These are phyloP conservation scores for Podaxis sp. DNA, from an alignment of 768 basidiomycete species.

Conservation along the genomic window DNA sequence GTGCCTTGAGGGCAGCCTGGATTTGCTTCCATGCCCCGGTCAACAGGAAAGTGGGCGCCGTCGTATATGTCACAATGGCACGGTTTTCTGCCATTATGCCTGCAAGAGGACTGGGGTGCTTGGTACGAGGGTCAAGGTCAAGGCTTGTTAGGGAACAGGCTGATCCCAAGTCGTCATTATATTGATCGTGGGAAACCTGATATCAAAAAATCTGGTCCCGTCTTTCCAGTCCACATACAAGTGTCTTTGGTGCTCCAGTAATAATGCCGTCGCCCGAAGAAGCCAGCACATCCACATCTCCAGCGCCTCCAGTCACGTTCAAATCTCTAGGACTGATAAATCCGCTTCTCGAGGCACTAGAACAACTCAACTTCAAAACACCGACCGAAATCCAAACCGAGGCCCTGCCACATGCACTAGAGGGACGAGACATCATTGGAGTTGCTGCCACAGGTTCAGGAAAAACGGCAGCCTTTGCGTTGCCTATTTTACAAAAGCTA, in stretches of 20 bases:
- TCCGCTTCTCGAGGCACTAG: slow-evolving; percentile 83
- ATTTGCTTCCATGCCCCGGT: slow-evolving; percentile 77
- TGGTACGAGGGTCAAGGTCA: neutral
- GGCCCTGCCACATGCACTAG: slow-evolving; percentile 81
- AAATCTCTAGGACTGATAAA: slow-evolving; percentile 84
- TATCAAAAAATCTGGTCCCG: slow-evolving; percentile 16
- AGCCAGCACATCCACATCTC: slow-evolving; percentile 40
- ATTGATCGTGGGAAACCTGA: slow-evolving; percentile 15
- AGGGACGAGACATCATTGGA: slow-evolving; percentile 95
- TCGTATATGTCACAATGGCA: slow-evolving; percentile 68
- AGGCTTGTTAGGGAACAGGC: neutral
- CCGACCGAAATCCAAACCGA: slow-evolving; percentile 92
- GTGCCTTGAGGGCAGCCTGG: slow-evolving; percentile 58
- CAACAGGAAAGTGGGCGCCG: slow-evolving; percentile 58
- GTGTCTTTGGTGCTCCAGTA: slow-evolving; percentile 5
- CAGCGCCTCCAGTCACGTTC: slow-evolving; percentile 53
- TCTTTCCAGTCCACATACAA: slow-evolving; percentile 2
- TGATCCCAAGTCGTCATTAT: neutral
- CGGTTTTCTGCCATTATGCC: slow-evolving; percentile 34
- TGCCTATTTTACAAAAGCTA: slow-evolving; percentile 93
- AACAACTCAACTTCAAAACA: slow-evolving; percentile 74
- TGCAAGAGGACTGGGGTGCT: neutral
- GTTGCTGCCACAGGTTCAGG: slow-evolving; percentile 98
- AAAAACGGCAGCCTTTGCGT: slow-evolving; percentile 95
- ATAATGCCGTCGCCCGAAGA: slow-evolving; percentile 66